Base-by-base conservation (phyloP, 2,329 filamentous ascomycete species). In the Lachnellula arida region DNA sequence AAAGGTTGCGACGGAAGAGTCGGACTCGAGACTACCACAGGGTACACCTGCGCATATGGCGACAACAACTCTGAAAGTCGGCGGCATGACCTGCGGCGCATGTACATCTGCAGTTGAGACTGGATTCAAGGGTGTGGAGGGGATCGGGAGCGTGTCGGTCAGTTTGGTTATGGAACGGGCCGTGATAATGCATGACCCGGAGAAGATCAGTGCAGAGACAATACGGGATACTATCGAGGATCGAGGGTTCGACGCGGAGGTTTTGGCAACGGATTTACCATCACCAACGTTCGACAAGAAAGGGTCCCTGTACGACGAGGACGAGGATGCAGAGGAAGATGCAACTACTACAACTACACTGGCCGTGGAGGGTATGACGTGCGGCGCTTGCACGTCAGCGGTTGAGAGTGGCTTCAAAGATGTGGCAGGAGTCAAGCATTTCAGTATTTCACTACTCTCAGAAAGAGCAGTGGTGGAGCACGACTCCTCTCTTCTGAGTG, bases 101-200 rank as follows among this genome's bases (percentile, higher is more conserved):
- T 99, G 94, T 72, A 97, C 93, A 28, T 95, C 92, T 46, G 87
- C 94, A n/a, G 87, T 99, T 65, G 93, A 97, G 78, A 84, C 87
- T 57, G 94, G 89, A 63, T 96, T 99, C 75, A 88, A 90, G 67
- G 84, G 82, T 63, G 81, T 96, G 5, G 79, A 87, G 40, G 93
- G 94, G 53, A 85, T 94, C 9, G 89, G 88, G 60, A 91, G 81
- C 65, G 91, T 97, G 57, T 95, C 91, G 9, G 88, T 99, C 66
- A 96, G 91, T 70, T 77, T 99, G 65, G 88, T 97, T 54, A 96
- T 97, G 85, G 92, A 96, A 73, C 85, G 93, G 58, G 94, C 93
- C n/a, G 92, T 97, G 43, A 79, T 97, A 37, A 87, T 92, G 73
- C 94, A 99, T 74, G 88, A 97, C 72, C 84, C 90, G 1, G 75